Evolutionary conservation across 768 basidiomycete genomes (phyloP).

Genomic region (Plicaturopsis crispa): DNA sequence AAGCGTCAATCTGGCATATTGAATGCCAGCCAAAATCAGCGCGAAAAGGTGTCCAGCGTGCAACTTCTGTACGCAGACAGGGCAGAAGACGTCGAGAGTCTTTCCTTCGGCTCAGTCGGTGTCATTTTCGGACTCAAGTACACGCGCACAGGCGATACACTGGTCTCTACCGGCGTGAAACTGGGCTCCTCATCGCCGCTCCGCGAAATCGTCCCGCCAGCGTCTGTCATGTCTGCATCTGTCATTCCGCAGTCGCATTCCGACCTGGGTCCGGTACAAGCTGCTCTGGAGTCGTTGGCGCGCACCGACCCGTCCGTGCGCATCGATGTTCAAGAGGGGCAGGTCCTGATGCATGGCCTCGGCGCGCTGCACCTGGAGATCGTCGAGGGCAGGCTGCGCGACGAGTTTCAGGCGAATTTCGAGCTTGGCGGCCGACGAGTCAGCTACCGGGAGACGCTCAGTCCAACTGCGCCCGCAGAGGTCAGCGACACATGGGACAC

Average conservation of each 20-base stretch:
- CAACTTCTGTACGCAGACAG: conserved; percentile 75
- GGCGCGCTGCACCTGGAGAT: conserved; percentile 88
- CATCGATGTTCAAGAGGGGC: conserved; percentile 73
- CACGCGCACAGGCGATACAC: conserved; percentile 84
- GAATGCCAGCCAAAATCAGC: conserved; percentile 61
- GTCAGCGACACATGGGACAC: conserved; percentile 46
- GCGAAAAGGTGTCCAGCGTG: conserved; percentile 69
- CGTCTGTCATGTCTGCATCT: conserved; percentile 81
- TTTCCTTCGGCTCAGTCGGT: conserved; percentile 79
- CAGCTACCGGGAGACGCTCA: conserved; percentile 64
- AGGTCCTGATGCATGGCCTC: conserved; percentile 76
- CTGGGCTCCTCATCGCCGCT: conserved; percentile 32
- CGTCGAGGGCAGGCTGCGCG: conserved; percentile 67
- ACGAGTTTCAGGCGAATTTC: conserved; percentile 75
- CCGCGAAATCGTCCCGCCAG: conserved; percentile 65
- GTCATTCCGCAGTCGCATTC: conserved; percentile 75
- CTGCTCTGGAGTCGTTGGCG: conserved; percentile 60
- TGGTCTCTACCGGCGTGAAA: conserved; percentile 46
- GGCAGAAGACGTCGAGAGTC: conserved; percentile 66
- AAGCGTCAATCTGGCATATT: conserved; percentile 51
- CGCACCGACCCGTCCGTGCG: conserved; percentile 92
- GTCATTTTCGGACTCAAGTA: conserved; percentile 77
- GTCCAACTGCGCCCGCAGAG: conserved; percentile 19
- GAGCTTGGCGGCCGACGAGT: conserved; percentile 74
- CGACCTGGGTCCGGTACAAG: conserved; percentile 71